Evolutionary conservation across 2,329 filamentous ascomycete genomes (phyloP), one percentile per base, ranked within the genome.

Genomic region (Cadophora sp.): DNA sequence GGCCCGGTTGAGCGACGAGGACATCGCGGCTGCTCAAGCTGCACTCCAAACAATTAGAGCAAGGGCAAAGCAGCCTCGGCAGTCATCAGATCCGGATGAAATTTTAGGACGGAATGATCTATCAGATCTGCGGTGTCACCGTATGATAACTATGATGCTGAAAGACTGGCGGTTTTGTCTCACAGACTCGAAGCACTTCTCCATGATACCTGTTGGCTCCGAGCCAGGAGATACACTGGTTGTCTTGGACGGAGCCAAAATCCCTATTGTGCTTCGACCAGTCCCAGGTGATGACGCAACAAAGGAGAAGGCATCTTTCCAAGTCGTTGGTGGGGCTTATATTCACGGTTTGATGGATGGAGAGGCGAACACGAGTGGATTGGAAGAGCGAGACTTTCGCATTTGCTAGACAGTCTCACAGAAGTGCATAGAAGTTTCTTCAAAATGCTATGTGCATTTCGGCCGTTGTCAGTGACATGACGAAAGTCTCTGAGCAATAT

Each of bases 331-430:
- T 14, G 37, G 27, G 2, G 27, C 59, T 46, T 62, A 46, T 22
- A 24, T 62, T 46, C 43, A 46, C 27, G 59, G 59, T 9, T n/a
- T 62, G 37, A 62, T 62, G 59, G 59, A 62, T 24, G 59, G 59
- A 19, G 59, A 62, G 14, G 59, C 24, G 2, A 50, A 27, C 11
- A 50, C n/a, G 9, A 19, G 26, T 1, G 40, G 24, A 7, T 60
- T 24, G 7, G 26, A 50, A 9, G 59, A 31, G 59, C 46, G 59
- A 29, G 59, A 26, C 3, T 62, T 50, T n/a, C 12, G 16, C n/a
- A 40, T 60, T 55, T 55, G 9, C 26, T 55, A 55, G 16, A 26
- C 14, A 27, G 2, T 12, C 26, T 27, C 22, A 4, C 8, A 14
- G 24, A 3, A 16, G 14, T 19, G 34, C 48, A n/a, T n/a, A n/a